These are phyloP conservation scores for Scenedesmus sp. DNA, from an alignment of 163 green algal genomes.

Conservation along the genomic window DNA sequence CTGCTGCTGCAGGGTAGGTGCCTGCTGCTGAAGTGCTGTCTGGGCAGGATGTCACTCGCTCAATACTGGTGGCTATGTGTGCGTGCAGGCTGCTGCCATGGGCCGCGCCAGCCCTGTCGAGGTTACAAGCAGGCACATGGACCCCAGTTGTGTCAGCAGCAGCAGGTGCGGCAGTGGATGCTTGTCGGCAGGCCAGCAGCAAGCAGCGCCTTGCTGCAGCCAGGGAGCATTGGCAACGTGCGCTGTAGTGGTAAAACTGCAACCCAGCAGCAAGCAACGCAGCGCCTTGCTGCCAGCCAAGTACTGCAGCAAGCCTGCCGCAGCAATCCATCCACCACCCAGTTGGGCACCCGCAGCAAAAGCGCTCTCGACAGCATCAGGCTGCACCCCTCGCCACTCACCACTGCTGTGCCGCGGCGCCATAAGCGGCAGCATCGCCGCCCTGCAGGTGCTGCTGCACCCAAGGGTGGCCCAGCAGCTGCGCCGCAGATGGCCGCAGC, in stretches of 20 bases:
- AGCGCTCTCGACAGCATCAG: not conserved
- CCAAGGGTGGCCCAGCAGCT: constrained; percentile 49
- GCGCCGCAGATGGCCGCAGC: constrained; percentile 25
- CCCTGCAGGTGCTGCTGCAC: not conserved
- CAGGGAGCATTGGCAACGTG: not conserved
- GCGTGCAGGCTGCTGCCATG: not conserved
- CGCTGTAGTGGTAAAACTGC: no score
- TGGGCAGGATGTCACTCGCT: constrained; percentile 26
- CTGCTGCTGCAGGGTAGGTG: not conserved
- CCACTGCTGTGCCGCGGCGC: not conserved
- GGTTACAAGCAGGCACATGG: not conserved
- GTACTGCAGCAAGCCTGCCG: no score
- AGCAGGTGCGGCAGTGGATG: not conserved
- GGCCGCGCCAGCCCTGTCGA: not conserved
- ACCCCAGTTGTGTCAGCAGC: not conserved
- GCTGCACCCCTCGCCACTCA: not conserved
- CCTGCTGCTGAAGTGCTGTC: not conserved
- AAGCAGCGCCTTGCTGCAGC: not conserved
- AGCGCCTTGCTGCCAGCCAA: not conserved
- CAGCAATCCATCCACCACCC: not conserved
- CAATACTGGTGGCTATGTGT: not conserved
- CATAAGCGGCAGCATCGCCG: not conserved
- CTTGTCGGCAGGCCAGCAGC: not conserved
- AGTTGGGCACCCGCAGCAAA: not conserved
- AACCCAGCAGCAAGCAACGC: not conserved